Percentiles rank a stretch among this genome's conserved stretches.
Conservation (phyloP, 2,329 filamentous ascomycete species). For the Penicillium aurantiogriseum region DNA sequence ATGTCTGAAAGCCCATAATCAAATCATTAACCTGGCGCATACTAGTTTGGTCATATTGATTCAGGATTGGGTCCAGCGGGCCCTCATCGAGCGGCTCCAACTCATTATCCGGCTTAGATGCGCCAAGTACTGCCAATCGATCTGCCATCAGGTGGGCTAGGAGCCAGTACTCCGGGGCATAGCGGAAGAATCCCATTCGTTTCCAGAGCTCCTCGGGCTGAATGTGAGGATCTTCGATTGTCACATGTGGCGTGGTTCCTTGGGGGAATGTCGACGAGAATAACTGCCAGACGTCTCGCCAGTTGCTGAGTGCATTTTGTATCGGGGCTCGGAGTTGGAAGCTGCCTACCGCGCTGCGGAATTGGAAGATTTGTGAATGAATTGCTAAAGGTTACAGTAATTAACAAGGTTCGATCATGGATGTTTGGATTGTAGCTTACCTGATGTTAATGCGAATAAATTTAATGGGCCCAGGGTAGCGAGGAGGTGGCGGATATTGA, state of each 20-base stretch:
- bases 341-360: too few relatives aligned
- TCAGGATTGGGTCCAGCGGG: conserved; percentile 29
- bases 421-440: too few relatives aligned
- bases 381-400: too few relatives aligned
- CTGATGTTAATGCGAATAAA: too few relatives aligned
- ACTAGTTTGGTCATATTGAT: conserved; percentile 42
- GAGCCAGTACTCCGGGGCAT: conserved; percentile 31
- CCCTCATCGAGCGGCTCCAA: conserved; percentile 9
- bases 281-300: too few relatives aligned
- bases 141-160: conserved; percentile 35
- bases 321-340: too few relatives aligned
- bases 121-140: conserved; percentile 20
- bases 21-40: conserved; percentile 43
- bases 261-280: neutral
- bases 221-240: conserved; percentile 12
- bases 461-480: too few relatives aligned
- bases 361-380: too few relatives aligned
- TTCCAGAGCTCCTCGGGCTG: conserved; percentile 33
- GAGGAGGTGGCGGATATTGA: too few relatives aligned
- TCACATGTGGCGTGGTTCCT: conserved; percentile 8
- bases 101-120: conserved; percentile 3
- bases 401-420: too few relatives aligned
- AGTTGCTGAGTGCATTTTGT: too few relatives aligned
- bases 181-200: conserved; percentile 31
- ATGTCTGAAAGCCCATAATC: conserved; percentile 37